These are phyloP conservation scores for Angophora floribunda DNA, from an alignment of 345 rosid genomes.

Conservation along the genomic window DNA sequence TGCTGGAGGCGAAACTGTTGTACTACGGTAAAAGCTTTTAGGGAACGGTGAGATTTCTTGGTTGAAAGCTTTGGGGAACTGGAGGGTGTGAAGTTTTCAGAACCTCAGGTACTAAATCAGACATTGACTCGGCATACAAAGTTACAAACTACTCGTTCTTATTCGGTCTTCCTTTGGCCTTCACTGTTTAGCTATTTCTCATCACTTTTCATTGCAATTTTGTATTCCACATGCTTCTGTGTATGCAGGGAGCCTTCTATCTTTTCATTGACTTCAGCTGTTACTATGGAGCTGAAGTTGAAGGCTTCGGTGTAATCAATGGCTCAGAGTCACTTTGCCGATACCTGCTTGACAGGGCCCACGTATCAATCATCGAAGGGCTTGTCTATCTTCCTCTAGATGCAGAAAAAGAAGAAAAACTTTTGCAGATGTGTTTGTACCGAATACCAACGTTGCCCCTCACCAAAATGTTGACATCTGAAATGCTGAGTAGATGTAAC, in stretches of 20 bases:
- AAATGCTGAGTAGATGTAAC: neutral
- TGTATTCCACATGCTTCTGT: neutral
- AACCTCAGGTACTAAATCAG: constrained; percentile 59
- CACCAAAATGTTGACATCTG: neutral
- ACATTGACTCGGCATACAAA: neutral
- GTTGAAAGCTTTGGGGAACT: constrained; percentile 65
- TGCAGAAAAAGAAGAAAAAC: neutral
- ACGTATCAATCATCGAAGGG: constrained; percentile 15
- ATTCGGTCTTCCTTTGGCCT: neutral
- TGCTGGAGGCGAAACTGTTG: constrained; percentile 84
- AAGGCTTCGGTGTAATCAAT: constrained; percentile 66
- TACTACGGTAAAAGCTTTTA: constrained; percentile 83
- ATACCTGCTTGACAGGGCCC: constrained; percentile 55
- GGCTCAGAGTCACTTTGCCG: constrained; percentile 58
- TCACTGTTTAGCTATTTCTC: neutral
- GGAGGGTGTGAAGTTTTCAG: constrained; percentile 70
- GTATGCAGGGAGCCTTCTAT: constrained; percentile 89
- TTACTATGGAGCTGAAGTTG: constrained; percentile 69
- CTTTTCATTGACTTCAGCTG: constrained; percentile 77
- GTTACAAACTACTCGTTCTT: neutral
- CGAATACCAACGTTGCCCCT: neutral
- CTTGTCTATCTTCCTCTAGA: neutral
- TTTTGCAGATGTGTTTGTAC: neutral
- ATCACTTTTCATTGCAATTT: neutral
- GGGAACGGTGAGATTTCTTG: constrained; percentile 87